A percentile compares a stretch with the other conserved stretches of the same genome.
Evolutionary conservation across 768 basidiomycete genomes (phyloP).

Genomic region (Cystobasidium onofrii): DNA sequence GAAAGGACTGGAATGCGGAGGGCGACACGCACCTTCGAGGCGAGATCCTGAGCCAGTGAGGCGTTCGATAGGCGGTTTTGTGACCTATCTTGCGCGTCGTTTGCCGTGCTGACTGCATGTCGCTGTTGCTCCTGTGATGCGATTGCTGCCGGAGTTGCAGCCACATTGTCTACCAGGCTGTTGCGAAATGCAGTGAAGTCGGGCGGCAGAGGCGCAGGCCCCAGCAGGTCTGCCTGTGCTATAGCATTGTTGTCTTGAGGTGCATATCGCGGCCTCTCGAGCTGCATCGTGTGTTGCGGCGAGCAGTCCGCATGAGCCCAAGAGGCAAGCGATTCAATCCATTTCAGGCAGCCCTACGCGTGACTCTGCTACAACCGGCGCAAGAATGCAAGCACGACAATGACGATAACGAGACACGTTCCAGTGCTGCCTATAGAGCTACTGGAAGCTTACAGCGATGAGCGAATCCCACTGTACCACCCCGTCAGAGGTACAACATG

Average conservation of each 20-base stretch:
- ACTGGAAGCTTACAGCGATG: neutral
- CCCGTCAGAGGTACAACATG: slow-evolving; percentile 7
- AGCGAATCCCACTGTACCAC: neutral
- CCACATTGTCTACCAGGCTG: neutral
- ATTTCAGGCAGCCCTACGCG: neutral
- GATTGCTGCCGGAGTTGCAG: neutral
- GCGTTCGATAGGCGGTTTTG: neutral
- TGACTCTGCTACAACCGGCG: neutral
- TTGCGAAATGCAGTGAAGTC: neutral
- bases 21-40: neutral
- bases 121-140: neutral
- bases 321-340: neutral
- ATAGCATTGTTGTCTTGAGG: neutral
- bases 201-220: slow-evolving; percentile 18
- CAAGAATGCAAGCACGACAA: neutral
- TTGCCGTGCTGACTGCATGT: neutral
- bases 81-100: neutral
- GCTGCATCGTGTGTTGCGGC: slow-evolving; percentile 5
- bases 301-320: neutral
- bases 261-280: neutral
- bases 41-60: neutral
- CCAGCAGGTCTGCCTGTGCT: neutral
- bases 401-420: neutral
- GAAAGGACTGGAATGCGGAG: neutral
- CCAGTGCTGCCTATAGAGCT: neutral